Percentiles rank a stretch among this genome's conserved stretches.
These are phyloP conservation scores for Juglanconis oblonga DNA, from an alignment of 2,329 filamentous ascomycete genomes.

Conservation along the genomic window DNA sequence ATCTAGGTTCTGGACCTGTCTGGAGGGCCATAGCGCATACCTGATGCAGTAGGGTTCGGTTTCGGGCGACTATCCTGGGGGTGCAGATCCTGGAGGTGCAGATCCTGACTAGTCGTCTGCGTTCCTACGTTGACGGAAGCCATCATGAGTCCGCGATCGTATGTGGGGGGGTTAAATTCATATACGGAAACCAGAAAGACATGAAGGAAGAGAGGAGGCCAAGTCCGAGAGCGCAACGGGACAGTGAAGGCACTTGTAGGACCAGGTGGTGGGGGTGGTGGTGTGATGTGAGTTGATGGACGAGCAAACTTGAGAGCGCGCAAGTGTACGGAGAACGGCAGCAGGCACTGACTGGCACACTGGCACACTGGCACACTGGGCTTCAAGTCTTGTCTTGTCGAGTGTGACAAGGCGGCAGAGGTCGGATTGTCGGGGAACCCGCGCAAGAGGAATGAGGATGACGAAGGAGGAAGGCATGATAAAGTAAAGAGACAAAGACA, in stretches of 20 bases:
- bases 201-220: not conserved
- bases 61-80: not conserved
- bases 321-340: not conserved
- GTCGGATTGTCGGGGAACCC: not conserved
- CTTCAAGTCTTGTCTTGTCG: not conserved
- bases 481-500: not conserved
- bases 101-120: conserved; percentile 15
- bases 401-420: not conserved
- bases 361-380: not conserved
- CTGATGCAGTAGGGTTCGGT: conserved; percentile 8
- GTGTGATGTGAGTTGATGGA: not conserved
- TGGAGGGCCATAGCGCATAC: conserved; percentile 11
- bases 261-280: not conserved
- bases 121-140: conserved; percentile 15
- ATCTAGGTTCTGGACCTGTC: not conserved
- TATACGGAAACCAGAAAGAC: not conserved
- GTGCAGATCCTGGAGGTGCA: conserved; percentile 13
- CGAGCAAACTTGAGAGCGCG: not conserved
- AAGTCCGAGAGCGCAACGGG: not conserved
- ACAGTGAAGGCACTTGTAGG: not conserved
- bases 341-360: too few species aligned
- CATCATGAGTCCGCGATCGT: conserved; percentile 1
- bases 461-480: not conserved
- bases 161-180: not conserved
- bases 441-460: not conserved